Base-by-base conservation (phyloP, 495 filamentous ascomycete genomes). In the Viridothelium virens region DNA sequence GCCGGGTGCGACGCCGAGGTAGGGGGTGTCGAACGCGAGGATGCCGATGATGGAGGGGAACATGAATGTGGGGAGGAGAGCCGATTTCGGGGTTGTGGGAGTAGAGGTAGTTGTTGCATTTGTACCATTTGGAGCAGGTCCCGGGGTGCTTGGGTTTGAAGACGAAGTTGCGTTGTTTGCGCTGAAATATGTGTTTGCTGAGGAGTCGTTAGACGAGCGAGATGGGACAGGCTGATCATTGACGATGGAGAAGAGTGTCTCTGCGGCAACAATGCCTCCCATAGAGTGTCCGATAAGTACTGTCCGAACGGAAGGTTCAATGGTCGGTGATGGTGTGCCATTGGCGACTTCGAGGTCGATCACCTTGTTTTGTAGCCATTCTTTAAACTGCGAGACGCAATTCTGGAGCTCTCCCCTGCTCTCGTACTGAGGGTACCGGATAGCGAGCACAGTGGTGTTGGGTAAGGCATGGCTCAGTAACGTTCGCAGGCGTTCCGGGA, bases 231-330 rank as follows among this genome's bases (percentile, higher is more conserved):
- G 87, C 50, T 87, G 79, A 67, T 95, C 90, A 34, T 80, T 79
- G 38, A 86, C 79, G 18, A 94, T 80, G 14, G 84, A 77, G 56
- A 97, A 82, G 50, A 94, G 77, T 0, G 90, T 87, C 66, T 98
- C 94, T 31, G 92, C 92, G 34, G 90, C 94, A 14, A 98, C 91
- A 70, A 98, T 96, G 67, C 94, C 94, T 69, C 92, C 94, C 94
- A 98, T 98, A 11, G 88, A 91, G 74, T 98, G 94, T 11, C 95
- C 93, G 46, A 96, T 79, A 0, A 98, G 79, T 68, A 97, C 83
- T 33, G 88, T 88, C 71, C 84, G 89, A 34, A 98, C 91, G 2
- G 87, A 90, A 9, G 93, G 92, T 62, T 96, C 91, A 70, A 96
- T 80, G 31, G 90, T 96, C 2, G 93, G 94, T 0, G 89, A 91